Evolutionary conservation across 345 rosid genomes (phyloP).

Genomic region (Toxicodendron radicans): DNA sequence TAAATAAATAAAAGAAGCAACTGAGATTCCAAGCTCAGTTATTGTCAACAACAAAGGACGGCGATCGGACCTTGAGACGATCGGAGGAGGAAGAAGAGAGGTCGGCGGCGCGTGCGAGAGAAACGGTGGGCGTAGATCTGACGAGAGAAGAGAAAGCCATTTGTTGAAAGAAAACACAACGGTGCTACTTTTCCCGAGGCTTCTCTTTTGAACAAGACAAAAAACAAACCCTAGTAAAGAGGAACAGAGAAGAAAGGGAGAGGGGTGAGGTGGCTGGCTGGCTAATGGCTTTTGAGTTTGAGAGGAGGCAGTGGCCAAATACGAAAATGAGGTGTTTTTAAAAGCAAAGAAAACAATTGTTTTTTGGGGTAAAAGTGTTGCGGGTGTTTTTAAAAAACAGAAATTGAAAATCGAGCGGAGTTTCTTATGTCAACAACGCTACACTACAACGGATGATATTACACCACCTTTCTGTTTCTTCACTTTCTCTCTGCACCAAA

Average conservation of each 20-base stretch:
- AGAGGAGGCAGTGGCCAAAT: constrained; percentile 13
- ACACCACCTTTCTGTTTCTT: not conserved
- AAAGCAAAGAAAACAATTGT: not conserved
- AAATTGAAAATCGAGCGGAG: constrained; percentile 29
- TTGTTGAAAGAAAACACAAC: not conserved
- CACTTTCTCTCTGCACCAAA: not conserved
- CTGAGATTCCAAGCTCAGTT: not conserved
- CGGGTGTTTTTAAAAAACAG: not conserved
- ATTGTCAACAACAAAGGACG: not conserved
- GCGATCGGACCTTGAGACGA: constrained; percentile 55
- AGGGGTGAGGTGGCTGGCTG: too few relatives aligned
- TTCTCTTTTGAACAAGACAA: not conserved
- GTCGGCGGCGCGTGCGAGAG: constrained; percentile 42
- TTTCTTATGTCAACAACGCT: constrained; percentile 21
- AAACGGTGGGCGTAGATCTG: constrained; percentile 58
- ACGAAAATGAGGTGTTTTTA: constrained; percentile 9
- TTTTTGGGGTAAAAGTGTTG: not conserved
- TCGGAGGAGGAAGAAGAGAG: constrained; percentile 38
- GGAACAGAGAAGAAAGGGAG: not conserved
- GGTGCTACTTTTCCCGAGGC: not conserved
- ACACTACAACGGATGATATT: too few relatives aligned
- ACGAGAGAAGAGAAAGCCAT: constrained; percentile 73
- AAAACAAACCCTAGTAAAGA: constrained; percentile 31
- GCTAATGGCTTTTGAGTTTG: not conserved
- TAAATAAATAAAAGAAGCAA: not conserved